These are phyloP conservation scores for Acanthamoeba triangularis DNA, from an alignment of 208 protist genomes.

Conservation along the genomic window DNA sequence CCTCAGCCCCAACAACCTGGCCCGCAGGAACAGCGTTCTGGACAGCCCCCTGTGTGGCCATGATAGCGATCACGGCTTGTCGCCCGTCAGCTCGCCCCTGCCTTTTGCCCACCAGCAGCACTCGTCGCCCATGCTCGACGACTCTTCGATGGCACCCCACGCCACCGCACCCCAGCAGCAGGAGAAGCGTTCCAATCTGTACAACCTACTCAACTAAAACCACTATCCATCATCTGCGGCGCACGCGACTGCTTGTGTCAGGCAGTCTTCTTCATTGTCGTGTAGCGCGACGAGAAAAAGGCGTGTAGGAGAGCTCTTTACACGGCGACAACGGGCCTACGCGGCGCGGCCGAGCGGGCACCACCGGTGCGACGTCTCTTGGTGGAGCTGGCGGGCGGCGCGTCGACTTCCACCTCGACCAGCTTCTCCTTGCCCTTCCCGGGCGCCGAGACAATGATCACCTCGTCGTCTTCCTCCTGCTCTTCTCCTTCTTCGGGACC, in stretches of 20 bases:
- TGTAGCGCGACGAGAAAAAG: no score
- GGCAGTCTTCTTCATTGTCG: background rate
- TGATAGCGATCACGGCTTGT: background rate
- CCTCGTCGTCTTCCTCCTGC: background rate
- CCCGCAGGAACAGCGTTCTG: background rate
- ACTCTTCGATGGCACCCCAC: no score
- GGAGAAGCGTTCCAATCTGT: conserved; percentile 22
- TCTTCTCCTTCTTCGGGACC: background rate
- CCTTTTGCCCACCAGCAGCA: background rate
- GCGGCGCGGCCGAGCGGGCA: background rate
- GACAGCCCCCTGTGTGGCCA: conserved; percentile 15
- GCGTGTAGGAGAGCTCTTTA: background rate
- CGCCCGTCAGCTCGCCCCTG: conserved; percentile 30
- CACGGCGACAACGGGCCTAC: background rate
- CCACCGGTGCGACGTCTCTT: background rate
- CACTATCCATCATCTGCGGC: no score
- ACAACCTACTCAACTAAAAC: conserved; percentile 31
- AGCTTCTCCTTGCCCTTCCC: conserved; percentile 26
- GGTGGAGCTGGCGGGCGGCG: background rate
- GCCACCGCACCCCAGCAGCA: background rate
- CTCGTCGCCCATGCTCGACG: background rate
- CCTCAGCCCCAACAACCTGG: background rate
- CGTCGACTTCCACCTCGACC: background rate
- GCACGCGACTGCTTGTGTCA: background rate
- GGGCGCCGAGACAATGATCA: background rate